Evolutionary conservation across 208 protist species (phyloP), one percentile per base, ranked within the genome.

Genomic region (Zelonia costaricensis): DNA sequence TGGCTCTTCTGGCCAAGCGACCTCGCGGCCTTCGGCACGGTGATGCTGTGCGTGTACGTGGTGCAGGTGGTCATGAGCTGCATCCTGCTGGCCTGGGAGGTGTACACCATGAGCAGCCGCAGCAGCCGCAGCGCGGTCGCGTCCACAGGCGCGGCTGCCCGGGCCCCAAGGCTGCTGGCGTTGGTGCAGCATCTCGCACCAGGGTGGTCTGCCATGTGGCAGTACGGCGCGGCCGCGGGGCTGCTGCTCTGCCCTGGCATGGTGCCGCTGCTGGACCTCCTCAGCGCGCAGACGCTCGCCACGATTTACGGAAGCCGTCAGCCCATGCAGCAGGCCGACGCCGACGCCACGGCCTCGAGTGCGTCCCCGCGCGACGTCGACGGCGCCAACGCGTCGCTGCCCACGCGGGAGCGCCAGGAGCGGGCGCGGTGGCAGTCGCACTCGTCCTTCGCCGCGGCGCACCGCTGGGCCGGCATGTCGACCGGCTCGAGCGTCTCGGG

Each of bases 231-330:
- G 16, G 27, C 57, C 38, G 49, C 16, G 25, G 6, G 55, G 31
- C 45, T 74, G 13, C 39, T 74, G 13, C 40, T 59, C 13, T 61
- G 57, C 30, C 57, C 59, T 5, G 48, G 42, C 20, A 25, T 55
- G 33, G 22, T 74, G 38, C 67, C 67, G n/a, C 43, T 74, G 18
- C 42, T 67, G 28, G 67, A 67, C 30, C 9, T 74, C 39, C 25
- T 74, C 23, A 53, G 57, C 15, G 58, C 52, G 25, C 61, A 51
- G 67, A 44, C 36, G 40, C 10, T 74, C 3, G 55, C 30, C 23
- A n/a, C n/a, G 7, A 22, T 62, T 2, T 23, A 55, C 16, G 43
- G 36, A 22, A 55, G 59, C n/a, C 59, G 67, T 5, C 52, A 30
- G 5, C 66, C 30, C 22, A 35, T 61, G n/a, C 22, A 55, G 30